Percentiles rank a stretch among this genome's conserved stretches.
These are phyloP conservation scores for Colletotrichum graminicola DNA, from an alignment of 2,329 filamentous ascomycete species.

Conservation along the genomic window DNA sequence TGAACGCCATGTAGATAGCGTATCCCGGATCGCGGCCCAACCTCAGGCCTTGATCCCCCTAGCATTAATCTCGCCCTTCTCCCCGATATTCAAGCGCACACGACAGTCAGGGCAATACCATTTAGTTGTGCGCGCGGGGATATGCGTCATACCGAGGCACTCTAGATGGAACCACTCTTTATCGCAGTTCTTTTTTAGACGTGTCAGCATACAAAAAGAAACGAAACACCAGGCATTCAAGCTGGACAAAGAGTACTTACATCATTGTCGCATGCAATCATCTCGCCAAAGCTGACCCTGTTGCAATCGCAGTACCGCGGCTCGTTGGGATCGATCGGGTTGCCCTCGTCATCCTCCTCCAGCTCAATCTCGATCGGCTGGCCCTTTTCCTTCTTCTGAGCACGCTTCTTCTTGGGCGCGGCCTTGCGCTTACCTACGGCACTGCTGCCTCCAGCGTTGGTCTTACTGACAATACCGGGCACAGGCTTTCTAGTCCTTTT, in stretches of 20 bases:
- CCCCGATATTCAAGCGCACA: slow-evolving; percentile 70
- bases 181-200: slow-evolving; percentile 70
- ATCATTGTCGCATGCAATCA: slow-evolving; percentile 87
- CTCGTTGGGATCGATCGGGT: slow-evolving; percentile 80
- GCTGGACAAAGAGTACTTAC: slow-evolving; percentile 62
- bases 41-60: slow-evolving; percentile 63
- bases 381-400: slow-evolving; percentile 62
- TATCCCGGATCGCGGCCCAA: neutral
- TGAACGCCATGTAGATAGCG: slow-evolving; percentile 4
- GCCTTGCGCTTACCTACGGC: slow-evolving; percentile 80
- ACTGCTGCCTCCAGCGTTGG: slow-evolving; percentile 70
- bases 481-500: slow-evolving; percentile 77
- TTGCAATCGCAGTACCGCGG: slow-evolving; percentile 83
- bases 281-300: slow-evolving; percentile 82
- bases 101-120: slow-evolving; percentile 89
- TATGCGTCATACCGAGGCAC: slow-evolving; percentile 77
- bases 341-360: slow-evolving; percentile 76
- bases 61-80: slow-evolving; percentile 73
- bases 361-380: slow-evolving; percentile 59
- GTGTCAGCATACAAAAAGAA: slow-evolving; percentile 43
- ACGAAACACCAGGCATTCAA: neutral
- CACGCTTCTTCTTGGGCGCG: slow-evolving; percentile 73
- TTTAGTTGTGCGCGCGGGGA: slow-evolving; percentile 79
- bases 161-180: slow-evolving; percentile 88
- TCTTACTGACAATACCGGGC: slow-evolving; percentile 77